phyloP scores from a whole-genome alignment of 75 land plant species.

The Ceratopteris richardii region DNA sequence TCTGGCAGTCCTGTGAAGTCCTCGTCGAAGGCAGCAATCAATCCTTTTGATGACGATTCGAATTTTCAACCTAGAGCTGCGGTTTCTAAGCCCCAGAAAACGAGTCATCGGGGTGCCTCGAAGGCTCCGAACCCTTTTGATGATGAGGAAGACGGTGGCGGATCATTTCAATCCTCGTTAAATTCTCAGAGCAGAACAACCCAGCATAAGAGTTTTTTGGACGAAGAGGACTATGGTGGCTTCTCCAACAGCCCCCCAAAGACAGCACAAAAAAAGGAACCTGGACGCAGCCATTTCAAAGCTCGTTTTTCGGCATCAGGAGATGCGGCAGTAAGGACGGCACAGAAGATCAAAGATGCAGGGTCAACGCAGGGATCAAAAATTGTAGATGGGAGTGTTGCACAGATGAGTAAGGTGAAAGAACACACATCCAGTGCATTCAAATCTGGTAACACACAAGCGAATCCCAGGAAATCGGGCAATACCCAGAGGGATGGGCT shows the following conservation, averaged over 20 bases:
- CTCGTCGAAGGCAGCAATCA: no score
- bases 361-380: conserved; percentile 4
- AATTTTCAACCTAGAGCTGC: no score
- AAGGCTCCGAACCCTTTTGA: conserved; percentile 5
- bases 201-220: neutral
- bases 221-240: neutral
- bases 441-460: neutral
- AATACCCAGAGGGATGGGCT: neutral
- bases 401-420: conserved; percentile 8
- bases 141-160: conserved; percentile 3
- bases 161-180: no score
- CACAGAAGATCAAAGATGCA: conserved; percentile 18
- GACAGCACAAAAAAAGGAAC: neutral
- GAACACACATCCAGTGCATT: neutral
- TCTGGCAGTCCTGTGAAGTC: no score
- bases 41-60: no score
- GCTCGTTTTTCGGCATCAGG: conserved; percentile 8
- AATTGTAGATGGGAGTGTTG: neutral
- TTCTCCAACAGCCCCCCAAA: neutral
- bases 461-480: neutral
- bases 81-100: no score
- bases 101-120: no score
- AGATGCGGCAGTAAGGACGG: conserved; percentile 6
- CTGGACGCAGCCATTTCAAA: no score
- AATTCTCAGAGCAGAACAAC: no score